These are phyloP conservation scores for Anethum foeniculum DNA, from an alignment of 140 eudicot genomes.

Conservation along the genomic window DNA sequence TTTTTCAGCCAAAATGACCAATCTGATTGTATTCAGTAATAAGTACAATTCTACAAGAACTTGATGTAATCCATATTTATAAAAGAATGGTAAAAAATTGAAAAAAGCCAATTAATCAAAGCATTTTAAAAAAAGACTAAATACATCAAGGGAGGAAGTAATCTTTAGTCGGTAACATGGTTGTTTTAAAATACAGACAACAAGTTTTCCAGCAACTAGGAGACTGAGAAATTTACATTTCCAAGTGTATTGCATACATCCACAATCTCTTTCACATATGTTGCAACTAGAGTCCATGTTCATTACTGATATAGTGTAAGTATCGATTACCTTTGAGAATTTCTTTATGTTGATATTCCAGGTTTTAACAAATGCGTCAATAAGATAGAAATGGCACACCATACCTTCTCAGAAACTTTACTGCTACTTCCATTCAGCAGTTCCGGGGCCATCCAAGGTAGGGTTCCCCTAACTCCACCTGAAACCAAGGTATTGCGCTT, in stretches of 20 bases:
- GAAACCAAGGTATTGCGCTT: conserved; percentile 93
- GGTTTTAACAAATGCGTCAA: not conserved
- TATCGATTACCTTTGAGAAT: not conserved
- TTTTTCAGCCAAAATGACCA: not conserved
- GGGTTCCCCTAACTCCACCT: conserved; percentile 95
- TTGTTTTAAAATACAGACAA: not conserved
- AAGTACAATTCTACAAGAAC: not conserved
- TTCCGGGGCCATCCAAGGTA: conserved; percentile 99
- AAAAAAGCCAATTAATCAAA: not conserved
- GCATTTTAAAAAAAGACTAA: not conserved
- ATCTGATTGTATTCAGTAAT: not conserved
- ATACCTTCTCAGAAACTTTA: conserved; percentile 87
- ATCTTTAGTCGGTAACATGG: not conserved
- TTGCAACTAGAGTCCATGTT: not conserved
- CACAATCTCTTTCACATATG: not conserved
- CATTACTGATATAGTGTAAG: not conserved
- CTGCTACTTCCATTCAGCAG: conserved; percentile 88
- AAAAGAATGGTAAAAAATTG: not conserved
- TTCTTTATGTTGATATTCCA: not conserved
- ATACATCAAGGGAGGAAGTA: not conserved
- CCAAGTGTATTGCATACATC: not conserved
- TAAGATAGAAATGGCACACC: not conserved
- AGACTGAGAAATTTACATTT: not conserved
- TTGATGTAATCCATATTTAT: not conserved
- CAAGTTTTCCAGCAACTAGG: not conserved